Conservation (phyloP, 2,329 filamentous ascomycete species). For the Aspergillus sergii region DNA sequence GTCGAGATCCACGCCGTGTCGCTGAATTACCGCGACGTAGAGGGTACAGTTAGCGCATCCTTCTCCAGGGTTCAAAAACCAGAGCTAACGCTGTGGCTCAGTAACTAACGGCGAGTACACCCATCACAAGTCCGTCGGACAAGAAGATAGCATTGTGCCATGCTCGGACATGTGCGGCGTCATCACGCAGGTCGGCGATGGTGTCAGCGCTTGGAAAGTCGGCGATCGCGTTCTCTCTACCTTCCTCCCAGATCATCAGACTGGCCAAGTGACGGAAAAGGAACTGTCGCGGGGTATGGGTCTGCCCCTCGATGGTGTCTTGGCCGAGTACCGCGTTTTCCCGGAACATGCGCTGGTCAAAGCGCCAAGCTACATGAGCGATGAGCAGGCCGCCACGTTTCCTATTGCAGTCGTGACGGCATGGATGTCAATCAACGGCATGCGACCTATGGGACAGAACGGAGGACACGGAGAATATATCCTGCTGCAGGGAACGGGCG, state of each 20-base stretch:
- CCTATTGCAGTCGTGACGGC: slow-evolving; percentile 54
- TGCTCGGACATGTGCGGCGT: slow-evolving; percentile 72
- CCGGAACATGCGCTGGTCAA: slow-evolving; percentile 44
- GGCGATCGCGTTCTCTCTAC: slow-evolving; percentile 70
- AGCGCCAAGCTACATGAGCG: slow-evolving; percentile 40
- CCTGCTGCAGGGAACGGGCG: slow-evolving; percentile 58
- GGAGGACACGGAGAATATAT: slow-evolving; percentile 53
- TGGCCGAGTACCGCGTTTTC: slow-evolving; percentile 48
- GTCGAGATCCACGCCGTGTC: slow-evolving; percentile 57
- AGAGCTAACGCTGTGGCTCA: slow-evolving; percentile 29
- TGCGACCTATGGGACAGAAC: slow-evolving; percentile 44
- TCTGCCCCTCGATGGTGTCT: slow-evolving; percentile 55
- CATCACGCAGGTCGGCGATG: slow-evolving; percentile 54
- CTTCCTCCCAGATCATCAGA: slow-evolving; percentile 58
- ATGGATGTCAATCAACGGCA: slow-evolving; percentile 53
- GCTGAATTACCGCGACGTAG: slow-evolving; percentile 57
- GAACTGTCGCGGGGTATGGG: slow-evolving; percentile 63
- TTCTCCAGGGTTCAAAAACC: too few relatives aligned
- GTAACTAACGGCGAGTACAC: slow-evolving; percentile 68
- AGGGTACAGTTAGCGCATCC: slow-evolving; percentile 26
- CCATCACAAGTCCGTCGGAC: slow-evolving; percentile 60
- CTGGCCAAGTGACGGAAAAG: slow-evolving; percentile 60
- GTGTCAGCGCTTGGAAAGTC: slow-evolving; percentile 51
- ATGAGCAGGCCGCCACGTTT: slow-evolving; percentile 45
- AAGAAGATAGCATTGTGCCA: slow-evolving; percentile 55